Conservation (phyloP, 331 rosid species). For the Rhamnella rubrinervis region DNA sequence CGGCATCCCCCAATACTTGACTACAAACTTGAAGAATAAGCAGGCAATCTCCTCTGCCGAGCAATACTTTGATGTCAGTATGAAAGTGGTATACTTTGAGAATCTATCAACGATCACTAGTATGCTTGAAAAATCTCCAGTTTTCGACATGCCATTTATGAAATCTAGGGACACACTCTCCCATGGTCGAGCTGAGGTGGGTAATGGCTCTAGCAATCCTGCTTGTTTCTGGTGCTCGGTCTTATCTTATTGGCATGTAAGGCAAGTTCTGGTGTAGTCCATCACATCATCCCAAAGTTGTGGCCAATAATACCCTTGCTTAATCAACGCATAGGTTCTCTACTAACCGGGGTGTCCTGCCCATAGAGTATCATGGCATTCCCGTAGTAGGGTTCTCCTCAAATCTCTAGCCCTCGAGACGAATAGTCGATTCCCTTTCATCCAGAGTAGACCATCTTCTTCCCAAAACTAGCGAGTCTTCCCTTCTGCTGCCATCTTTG, state of each 20-base stretch:
- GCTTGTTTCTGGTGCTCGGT: not conserved
- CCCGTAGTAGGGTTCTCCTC: not conserved
- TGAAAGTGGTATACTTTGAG: no score
- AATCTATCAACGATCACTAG: not conserved
- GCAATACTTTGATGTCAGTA: no score
- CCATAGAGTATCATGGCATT: not conserved
- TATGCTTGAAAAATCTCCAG: not conserved
- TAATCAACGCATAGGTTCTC: not conserved
- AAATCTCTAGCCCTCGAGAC: not conserved
- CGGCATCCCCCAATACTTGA: no score
- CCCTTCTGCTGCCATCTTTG: not conserved
- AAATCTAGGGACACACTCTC: not conserved
- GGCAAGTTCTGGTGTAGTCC: not conserved
- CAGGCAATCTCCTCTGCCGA: no score
- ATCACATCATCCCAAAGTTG: not conserved
- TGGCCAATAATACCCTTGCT: no score
- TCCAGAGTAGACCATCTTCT: not conserved
- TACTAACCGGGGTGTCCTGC: not conserved
- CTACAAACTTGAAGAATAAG: no score
- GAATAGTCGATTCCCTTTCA: not conserved
- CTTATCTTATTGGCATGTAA: not conserved
- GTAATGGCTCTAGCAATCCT: not conserved
- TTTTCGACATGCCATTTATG: not conserved
- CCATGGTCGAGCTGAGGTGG: not conserved
- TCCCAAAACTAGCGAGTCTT: not conserved